Base-by-base conservation (phyloP, 2,329 filamentous ascomycete genomes). In the Apiospora rasikravindrae region DNA sequence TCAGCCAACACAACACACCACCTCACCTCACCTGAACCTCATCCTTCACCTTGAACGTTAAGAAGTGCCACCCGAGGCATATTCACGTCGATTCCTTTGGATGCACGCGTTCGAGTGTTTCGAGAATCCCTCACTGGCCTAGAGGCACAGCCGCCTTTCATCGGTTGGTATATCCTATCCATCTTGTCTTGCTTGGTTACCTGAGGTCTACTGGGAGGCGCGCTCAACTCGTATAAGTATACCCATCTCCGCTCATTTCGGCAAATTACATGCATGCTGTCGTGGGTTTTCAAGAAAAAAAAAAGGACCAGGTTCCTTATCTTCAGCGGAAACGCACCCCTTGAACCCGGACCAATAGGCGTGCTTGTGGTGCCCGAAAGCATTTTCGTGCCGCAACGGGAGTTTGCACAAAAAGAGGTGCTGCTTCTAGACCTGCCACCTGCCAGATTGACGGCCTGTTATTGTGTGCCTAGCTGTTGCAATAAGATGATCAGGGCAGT, bases 201-300 rank as follows among this genome's bases (percentile, higher is more conserved):
- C 33, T n/a, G 33, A 37, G 33, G 33, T 37, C 57, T 37, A 40
- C 57, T 40, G 19, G 40, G 57, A 40, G 57, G 57, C 57, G 57
- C 57, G 19, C 33, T 40, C 10, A 61, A 40, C 57, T 64, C 57
- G 57, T 64, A 64, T 64, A 64, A 33, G 57, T 64, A 64, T 64
- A 64, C 4, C 33, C 33, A 40, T 64, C 57, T 64, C 57, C n/a
- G 57, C 57, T 64, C 57, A 64, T 64, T 40, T 64, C 57, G 57
- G 57, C 57, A 64, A 22, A 40, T 29, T 40, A 19, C 57, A 64
- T 37, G 11, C 57, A 40, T 37, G 4, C 11, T 64, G 57, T 33
- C 57, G 57, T 64, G 57, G 57, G 16, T 29, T 40, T 64, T 19
- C 57, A 40, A 40, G 57, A 40, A 64, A 61, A 40, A n/a, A n/a